Evolutionary conservation across 225 moss, liverwort and hornwort genomes (phyloP).

Genomic region (Sphagnum contortum): DNA sequence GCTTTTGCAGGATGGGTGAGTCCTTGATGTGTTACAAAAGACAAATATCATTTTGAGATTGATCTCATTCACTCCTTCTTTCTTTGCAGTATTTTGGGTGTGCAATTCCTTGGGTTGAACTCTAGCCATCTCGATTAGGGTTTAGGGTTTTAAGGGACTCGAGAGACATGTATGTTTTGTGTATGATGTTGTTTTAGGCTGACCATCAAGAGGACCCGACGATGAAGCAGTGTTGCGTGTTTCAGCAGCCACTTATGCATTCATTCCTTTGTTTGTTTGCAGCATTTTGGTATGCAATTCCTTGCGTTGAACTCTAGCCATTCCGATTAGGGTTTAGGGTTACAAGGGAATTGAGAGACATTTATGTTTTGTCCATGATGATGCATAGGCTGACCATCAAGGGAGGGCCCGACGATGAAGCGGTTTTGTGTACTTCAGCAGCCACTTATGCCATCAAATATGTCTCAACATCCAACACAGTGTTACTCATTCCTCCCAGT

Average conservation of each 20-base stretch:
- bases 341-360: no score
- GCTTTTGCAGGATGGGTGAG: slow-evolving; percentile 59
- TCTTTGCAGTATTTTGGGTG: neutral
- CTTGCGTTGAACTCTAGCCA: neutral
- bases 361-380: neutral
- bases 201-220: no score
- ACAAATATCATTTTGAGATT: neutral
- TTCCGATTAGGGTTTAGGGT: neutral
- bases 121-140: neutral
- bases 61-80: neutral
- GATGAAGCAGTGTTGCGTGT: neutral
- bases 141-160: no score
- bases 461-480: slow-evolving; percentile 92
- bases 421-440: slow-evolving; percentile 73
- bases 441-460: slow-evolving; percentile 86
- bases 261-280: neutral
- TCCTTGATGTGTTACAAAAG: neutral
- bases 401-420: slow-evolving; percentile 65
- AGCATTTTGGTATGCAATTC: neutral
- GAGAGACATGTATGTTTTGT: neutral
- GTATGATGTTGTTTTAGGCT: no score
- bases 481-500: slow-evolving; percentile 66
- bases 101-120: neutral
- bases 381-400: slow-evolving; percentile 64
- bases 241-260: neutral